A percentile compares a stretch with the other conserved stretches of the same genome.
Evolutionary conservation across 192 early-diverging fungal genomes (phyloP).

Genomic region (Linnemannia zychae): DNA sequence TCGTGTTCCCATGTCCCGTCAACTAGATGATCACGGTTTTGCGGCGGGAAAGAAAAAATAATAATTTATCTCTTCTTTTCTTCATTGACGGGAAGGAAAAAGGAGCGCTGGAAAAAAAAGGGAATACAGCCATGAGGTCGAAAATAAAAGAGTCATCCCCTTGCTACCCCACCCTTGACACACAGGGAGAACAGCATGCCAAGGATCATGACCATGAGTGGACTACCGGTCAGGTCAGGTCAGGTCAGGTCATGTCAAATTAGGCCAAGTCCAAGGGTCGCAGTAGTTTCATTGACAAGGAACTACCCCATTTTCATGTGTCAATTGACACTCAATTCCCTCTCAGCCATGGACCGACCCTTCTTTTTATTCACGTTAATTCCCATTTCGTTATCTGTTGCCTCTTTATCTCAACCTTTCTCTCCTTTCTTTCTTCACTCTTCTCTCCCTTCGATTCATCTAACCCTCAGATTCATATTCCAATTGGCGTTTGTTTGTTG

Average conservation of each 20-base stretch:
- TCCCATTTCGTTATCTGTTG: too few relatives aligned
- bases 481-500: too few relatives aligned
- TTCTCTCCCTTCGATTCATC: too few relatives aligned
- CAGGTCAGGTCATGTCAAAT: too few relatives aligned
- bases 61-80: not conserved
- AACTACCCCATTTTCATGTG: conserved; percentile 5
- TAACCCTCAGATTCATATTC: too few relatives aligned
- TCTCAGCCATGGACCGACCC: not conserved
- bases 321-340: not conserved
- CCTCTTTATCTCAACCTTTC: too few relatives aligned
- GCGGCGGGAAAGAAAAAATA: not conserved
- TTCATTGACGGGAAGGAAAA: not conserved
- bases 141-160: not conserved
- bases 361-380: not conserved
- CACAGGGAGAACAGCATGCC: too few relatives aligned
- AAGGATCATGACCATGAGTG: too few relatives aligned
- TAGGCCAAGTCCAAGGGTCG: not conserved
- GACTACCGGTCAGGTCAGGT: too few relatives aligned
- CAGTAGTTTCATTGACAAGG: not conserved
- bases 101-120: not conserved
- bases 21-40: not conserved
- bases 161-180: too few relatives aligned
- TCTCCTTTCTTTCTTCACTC: too few relatives aligned
- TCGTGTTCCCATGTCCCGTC: not conserved
- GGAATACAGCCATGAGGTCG: not conserved